Evolutionary conservation across 116 monocot genomes (phyloP).

Genomic region (Zostera marina): DNA sequence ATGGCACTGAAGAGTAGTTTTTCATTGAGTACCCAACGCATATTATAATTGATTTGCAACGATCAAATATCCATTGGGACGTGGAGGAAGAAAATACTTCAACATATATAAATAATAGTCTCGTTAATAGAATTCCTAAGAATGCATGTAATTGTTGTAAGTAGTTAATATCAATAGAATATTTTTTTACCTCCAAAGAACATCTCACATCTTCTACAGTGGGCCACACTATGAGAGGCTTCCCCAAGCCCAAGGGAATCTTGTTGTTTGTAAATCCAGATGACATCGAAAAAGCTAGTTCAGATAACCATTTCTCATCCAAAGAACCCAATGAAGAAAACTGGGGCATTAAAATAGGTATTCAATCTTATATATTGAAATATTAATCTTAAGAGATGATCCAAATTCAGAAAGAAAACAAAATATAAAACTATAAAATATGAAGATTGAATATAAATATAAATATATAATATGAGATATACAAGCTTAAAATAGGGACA

Average conservation of each 20-base stretch:
- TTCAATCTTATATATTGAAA: no score
- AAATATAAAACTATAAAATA: no score
- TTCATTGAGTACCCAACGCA: no score
- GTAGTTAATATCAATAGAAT: not conserved
- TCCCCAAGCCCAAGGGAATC: slow-evolving; percentile 55
- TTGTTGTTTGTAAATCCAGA: slow-evolving; percentile 52
- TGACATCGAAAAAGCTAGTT: slow-evolving; percentile 57
- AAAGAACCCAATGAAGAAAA: slow-evolving; percentile 93
- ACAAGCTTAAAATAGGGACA: not conserved
- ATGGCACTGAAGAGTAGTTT: no score
- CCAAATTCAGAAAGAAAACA: no score
- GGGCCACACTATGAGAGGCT: slow-evolving; percentile 78
- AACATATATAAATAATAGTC: not conserved
- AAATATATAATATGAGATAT: no score
- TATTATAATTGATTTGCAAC: no score
- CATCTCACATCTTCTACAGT: slow-evolving; percentile 94
- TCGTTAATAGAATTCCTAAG: not conserved
- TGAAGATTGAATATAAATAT: no score
- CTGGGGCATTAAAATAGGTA: slow-evolving; percentile 18
- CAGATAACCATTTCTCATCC: slow-evolving; percentile 90
- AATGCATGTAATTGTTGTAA: not conserved
- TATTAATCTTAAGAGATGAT: no score
- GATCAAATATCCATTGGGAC: no score
- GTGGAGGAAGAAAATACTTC: no score
- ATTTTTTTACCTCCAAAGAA: slow-evolving; percentile 64